phyloP scores from a whole-genome alignment of 768 basidiomycete genomes.

The Rhizopogon vulgaris region DNA sequence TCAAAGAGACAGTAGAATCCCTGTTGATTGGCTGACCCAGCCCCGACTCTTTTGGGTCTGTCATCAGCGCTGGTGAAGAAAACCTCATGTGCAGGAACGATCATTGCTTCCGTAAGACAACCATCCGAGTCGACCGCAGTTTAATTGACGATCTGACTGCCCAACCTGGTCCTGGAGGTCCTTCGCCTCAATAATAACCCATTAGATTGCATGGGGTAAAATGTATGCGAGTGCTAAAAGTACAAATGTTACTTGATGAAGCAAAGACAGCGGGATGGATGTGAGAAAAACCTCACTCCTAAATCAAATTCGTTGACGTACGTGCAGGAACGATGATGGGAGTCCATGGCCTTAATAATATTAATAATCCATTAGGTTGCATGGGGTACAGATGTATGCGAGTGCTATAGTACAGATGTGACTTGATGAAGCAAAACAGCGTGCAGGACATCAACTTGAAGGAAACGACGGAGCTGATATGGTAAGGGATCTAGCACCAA shows the following conservation, averaged over 20 bases:
- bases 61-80: constrained; percentile 47
- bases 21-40: not conserved
- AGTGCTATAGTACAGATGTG: constrained; percentile 26
- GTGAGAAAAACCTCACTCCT: not conserved
- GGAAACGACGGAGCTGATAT: constrained; percentile 18
- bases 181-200: constrained; percentile 3
- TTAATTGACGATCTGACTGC: constrained; percentile 36
- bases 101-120: constrained; percentile 37
- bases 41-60: not conserved
- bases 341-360: constrained; percentile 5
- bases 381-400: constrained; percentile 10
- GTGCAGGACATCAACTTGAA: constrained; percentile 8
- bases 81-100: constrained; percentile 41
- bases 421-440: constrained; percentile 1
- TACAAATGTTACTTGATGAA: constrained; percentile 18
- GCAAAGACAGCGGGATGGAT: constrained; percentile 2
- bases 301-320: too few species aligned
- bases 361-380: constrained; percentile 4
- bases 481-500: constrained; percentile 14
- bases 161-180: constrained; percentile 6
- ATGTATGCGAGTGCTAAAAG: constrained; percentile 19
- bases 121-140: constrained; percentile 35
- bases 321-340: not conserved
- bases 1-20: too few species aligned
- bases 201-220: constrained; percentile 8